These are phyloP conservation scores for Neonectria coccinea DNA, from an alignment of 2,329 filamentous ascomycete genomes.

Conservation along the genomic window DNA sequence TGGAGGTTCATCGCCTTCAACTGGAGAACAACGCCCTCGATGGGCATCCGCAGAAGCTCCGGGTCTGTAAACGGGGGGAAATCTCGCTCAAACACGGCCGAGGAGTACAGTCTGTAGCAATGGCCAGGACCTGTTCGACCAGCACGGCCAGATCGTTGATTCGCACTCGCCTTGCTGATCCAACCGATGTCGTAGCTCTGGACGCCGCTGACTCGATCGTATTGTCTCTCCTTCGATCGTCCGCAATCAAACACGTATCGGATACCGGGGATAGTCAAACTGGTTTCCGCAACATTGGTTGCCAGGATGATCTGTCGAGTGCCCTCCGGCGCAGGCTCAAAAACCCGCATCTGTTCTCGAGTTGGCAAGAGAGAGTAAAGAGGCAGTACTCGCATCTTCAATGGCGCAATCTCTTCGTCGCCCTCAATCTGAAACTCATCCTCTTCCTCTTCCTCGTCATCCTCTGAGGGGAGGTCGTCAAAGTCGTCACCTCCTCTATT, in stretches of 20 bases:
- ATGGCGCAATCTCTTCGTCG: conserved; percentile 67
- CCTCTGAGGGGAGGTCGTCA: conserved; percentile 69
- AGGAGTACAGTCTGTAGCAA: conserved; percentile 94
- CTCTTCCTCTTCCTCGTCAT: conserved; percentile 69
- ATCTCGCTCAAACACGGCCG: conserved; percentile 90
- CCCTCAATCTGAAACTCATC: conserved; percentile 79
- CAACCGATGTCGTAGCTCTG: conserved; percentile 96
- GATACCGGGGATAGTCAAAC: conserved; percentile 94
- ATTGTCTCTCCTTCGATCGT: conserved; percentile 90
- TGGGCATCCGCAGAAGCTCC: conserved; percentile 89
- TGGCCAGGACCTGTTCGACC: conserved; percentile 96
- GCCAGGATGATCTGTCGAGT: conserved; percentile 89
- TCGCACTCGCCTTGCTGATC: conserved; percentile 97
- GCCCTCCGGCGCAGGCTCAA: conserved; percentile 84
- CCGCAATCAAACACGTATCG: conserved; percentile 97
- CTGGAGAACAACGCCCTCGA: conserved; percentile 92
- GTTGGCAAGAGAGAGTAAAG: conserved; percentile 94
- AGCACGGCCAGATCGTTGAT: conserved; percentile 91
- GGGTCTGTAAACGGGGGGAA: conserved; percentile 89
- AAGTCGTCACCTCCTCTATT: conserved; percentile 69
- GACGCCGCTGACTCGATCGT: conserved; percentile 87
- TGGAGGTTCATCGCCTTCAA: conserved; percentile 95
- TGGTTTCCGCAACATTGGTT: conserved; percentile 97
- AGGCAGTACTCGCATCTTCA: conserved; percentile 89
- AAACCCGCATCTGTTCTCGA: conserved; percentile 90